Evolutionary conservation across 169 alveolate species (phyloP).

Genomic region (Babesia bigemina): DNA sequence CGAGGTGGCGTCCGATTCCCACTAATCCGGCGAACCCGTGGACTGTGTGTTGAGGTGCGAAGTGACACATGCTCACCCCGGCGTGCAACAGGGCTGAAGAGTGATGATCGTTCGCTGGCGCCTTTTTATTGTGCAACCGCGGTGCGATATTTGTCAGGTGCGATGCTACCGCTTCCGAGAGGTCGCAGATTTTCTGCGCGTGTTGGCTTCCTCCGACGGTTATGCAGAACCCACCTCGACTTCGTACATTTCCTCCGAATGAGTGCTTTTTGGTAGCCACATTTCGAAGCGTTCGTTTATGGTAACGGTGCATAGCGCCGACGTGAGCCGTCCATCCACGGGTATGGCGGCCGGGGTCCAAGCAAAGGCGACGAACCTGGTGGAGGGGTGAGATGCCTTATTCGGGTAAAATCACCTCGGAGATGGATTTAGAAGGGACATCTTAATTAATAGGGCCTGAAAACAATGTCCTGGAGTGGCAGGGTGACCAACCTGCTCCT

Average conservation of each 20-base stretch:
- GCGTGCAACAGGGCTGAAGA: not conserved
- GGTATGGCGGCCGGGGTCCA: conserved; percentile 57
- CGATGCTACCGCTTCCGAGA: conserved; percentile 5
- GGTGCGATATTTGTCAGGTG: not conserved
- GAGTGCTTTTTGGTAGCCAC: conserved; percentile 46
- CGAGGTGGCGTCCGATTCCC: not conserved
- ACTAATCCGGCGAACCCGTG: conserved; percentile 34
- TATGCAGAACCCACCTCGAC: conserved; percentile 37
- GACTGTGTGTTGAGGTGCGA: conserved; percentile 5
- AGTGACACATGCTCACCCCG: conserved; percentile 49
- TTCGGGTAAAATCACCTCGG: conserved; percentile 32
- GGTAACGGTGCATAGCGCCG: conserved; percentile 49
- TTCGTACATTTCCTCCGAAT: conserved; percentile 25
- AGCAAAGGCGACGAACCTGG: conserved; percentile 47
- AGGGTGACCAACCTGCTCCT: conserved; percentile 4
- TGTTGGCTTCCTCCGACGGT: not conserved
- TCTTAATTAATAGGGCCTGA: not conserved
- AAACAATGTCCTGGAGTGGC: not conserved
- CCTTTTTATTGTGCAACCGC: not conserved
- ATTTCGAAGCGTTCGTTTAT: conserved; percentile 40
- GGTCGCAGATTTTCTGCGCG: conserved; percentile 55
- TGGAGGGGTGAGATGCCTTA: not conserved
- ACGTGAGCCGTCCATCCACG: conserved; percentile 1
- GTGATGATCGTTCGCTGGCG: not conserved
- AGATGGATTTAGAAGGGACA: not conserved